These are phyloP conservation scores for Sporothrix schenckii DNA, from an alignment of 2,329 filamentous ascomycete genomes.

Conservation along the genomic window DNA sequence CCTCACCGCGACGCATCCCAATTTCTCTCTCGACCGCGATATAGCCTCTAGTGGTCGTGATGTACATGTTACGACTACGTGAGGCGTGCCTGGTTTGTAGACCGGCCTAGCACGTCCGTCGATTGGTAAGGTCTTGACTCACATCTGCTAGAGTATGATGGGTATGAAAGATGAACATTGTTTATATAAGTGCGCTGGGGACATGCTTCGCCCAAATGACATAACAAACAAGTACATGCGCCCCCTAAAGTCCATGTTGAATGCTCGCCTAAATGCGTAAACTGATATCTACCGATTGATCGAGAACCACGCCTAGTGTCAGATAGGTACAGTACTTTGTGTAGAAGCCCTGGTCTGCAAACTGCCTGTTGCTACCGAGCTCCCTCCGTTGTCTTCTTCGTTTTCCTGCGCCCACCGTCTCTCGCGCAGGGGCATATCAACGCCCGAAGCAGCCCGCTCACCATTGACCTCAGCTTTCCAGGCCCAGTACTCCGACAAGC, in stretches of 20 bases:
- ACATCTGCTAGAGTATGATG: neutral
- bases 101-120: too few relatives aligned
- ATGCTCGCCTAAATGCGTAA: slow-evolving; percentile 34
- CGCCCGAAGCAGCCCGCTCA: slow-evolving; percentile 54
- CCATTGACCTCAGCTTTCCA: slow-evolving; percentile 79
- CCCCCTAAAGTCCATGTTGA: slow-evolving; percentile 36
- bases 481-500: slow-evolving; percentile 88
- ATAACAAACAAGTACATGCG: neutral
- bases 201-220: neutral
- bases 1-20: slow-evolving; percentile 34
- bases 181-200: neutral
- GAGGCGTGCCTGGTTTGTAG: too few relatives aligned
- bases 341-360: neutral
- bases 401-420: slow-evolving; percentile 70
- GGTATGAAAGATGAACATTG: neutral
- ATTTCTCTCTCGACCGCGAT: neutral
- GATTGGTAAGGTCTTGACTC: neutral
- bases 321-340: neutral
- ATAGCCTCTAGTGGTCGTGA: too few relatives aligned
- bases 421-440: slow-evolving; percentile 74
- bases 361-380: neutral
- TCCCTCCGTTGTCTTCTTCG: slow-evolving; percentile 28
- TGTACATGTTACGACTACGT: too few relatives aligned
- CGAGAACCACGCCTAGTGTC: neutral
- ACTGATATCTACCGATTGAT: neutral